Conservation (phyloP, 1,284 basidiomycete genomes). For the Apiotrichum gracile region DNA sequence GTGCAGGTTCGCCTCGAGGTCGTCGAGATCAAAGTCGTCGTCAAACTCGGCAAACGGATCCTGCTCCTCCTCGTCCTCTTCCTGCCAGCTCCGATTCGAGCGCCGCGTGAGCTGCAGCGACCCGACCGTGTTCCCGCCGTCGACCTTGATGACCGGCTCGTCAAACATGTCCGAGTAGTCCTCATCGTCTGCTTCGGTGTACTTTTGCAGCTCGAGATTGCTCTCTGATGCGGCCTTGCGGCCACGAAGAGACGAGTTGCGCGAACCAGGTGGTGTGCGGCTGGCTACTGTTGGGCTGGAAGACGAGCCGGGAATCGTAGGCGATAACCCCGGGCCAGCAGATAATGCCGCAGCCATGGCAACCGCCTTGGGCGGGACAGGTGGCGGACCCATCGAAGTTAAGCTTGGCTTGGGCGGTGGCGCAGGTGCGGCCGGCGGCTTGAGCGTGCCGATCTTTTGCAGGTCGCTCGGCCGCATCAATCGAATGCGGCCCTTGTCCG, state of each 20-base stretch:
- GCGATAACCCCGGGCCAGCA: neutral
- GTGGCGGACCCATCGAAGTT: neutral
- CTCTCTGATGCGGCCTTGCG: slow-evolving; percentile 18
- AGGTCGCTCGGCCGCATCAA: slow-evolving; percentile 84
- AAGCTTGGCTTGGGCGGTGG: neutral
- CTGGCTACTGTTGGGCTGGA: slow-evolving; percentile 4
- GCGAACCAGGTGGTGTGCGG: slow-evolving; percentile 34
- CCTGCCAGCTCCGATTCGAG: slow-evolving; percentile 81
- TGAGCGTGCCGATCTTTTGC: slow-evolving; percentile 43
- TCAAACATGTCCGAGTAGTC: slow-evolving; percentile 88
- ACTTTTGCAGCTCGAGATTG: slow-evolving; percentile 59
- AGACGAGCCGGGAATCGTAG: neutral
- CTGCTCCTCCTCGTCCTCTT: slow-evolving; percentile 79
- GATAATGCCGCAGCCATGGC: no score
- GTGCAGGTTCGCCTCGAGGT: slow-evolving; percentile 79
- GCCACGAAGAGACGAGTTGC: slow-evolving; percentile 30
- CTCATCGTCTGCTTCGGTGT: slow-evolving; percentile 74
- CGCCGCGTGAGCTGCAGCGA: slow-evolving; percentile 62
- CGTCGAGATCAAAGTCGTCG: slow-evolving; percentile 67
- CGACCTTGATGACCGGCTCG: slow-evolving; percentile 48
- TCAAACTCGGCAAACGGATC: slow-evolving; percentile 97
- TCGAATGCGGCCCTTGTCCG: slow-evolving; percentile 61
- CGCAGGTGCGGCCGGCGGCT: neutral
- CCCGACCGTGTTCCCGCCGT: slow-evolving; percentile 13
- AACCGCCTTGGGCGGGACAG: neutral